Percentiles rank a stretch among this genome's conserved stretches.
phyloP scores from a whole-genome alignment of 2,329 filamentous ascomycete genomes.

The Fusarium miscanthi region DNA sequence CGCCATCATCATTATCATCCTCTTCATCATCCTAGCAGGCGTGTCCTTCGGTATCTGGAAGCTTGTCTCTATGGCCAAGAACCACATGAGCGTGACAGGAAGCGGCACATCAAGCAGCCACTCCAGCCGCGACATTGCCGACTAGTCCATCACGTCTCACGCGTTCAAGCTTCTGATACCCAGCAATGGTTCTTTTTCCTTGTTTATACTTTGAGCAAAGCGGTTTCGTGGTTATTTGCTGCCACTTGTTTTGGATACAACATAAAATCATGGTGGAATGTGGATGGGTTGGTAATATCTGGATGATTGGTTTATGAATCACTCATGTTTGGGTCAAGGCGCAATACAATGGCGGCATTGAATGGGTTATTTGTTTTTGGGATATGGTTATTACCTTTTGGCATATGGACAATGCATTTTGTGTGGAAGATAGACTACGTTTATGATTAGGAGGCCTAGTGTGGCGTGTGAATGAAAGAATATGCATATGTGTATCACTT shows the following conservation, averaged over 20 bases:
- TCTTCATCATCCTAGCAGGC: conserved; percentile 70
- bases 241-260: conserved; percentile 6
- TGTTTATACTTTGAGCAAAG: conserved; percentile 20
- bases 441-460: conserved; percentile 8
- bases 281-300: conserved; percentile 21
- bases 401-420: conserved; percentile 7
- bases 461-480: conserved; percentile 27
- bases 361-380: background rate
- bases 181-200: conserved; percentile 7
- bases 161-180: conserved; percentile 13
- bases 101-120: conserved; percentile 43
- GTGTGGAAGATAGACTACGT: conserved; percentile 22
- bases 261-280: conserved; percentile 25
- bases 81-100: conserved; percentile 53
- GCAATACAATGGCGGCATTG: conserved; percentile 26
- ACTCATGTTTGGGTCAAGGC: conserved; percentile 27
- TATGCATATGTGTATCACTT: background rate
- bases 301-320: conserved; percentile 21
- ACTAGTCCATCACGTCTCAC: conserved; percentile 1
- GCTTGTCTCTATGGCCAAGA: conserved; percentile 64
- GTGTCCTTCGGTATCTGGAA: conserved; percentile 74
- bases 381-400: background rate
- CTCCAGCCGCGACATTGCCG: conserved; percentile 27
- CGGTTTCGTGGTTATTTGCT: conserved; percentile 13
- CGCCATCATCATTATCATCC: conserved; percentile 74